phyloP scores from a whole-genome alignment of 78 protist genomes.

The Diacronema lutheri region DNA sequence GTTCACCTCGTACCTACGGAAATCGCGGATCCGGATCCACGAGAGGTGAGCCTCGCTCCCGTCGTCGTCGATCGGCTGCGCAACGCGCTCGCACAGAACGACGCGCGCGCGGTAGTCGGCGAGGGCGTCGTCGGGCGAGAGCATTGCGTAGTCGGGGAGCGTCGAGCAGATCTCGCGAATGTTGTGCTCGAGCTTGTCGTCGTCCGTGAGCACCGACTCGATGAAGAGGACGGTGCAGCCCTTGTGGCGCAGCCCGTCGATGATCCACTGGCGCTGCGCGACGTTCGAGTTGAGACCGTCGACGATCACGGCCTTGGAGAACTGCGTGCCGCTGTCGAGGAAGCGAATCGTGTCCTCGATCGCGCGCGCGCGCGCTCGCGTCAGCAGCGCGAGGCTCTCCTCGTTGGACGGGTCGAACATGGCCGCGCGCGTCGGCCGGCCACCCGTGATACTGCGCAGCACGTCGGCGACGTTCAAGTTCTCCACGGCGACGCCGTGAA shows the following conservation, averaged over 20 bases:
- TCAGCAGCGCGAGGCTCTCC: not conserved
- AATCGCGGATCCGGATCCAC: too few species aligned
- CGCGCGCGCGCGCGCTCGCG: not conserved
- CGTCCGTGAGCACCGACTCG: constrained; percentile 40
- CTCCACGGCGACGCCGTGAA: constrained; percentile 20
- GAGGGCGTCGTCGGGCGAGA: too few species aligned
- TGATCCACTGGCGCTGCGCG: constrained; percentile 2
- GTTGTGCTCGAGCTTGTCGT: not conserved
- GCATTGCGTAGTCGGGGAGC: not conserved
- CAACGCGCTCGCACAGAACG: too few species aligned
- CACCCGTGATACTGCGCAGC: not conserved
- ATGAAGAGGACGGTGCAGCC: constrained; percentile 29
- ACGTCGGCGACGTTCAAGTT: constrained; percentile 27
- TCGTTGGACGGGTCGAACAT: not conserved
- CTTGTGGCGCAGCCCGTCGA: not conserved
- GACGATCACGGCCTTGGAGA: constrained; percentile 16
- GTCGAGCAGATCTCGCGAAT: not conserved
- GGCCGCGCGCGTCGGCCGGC: not conserved
- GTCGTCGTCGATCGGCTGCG: too few species aligned
- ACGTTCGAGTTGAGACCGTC: constrained; percentile 45
- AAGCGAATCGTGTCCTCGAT: not conserved
- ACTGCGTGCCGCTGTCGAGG: not conserved
- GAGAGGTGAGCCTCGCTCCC: too few species aligned
- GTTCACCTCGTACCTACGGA: too few species aligned
- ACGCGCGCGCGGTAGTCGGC: too few species aligned